A percentile compares a stretch with the other conserved stretches of the same genome.
Evolutionary conservation across 495 filamentous ascomycete genomes (phyloP).

Genomic region (Glarea lozoyensis): DNA sequence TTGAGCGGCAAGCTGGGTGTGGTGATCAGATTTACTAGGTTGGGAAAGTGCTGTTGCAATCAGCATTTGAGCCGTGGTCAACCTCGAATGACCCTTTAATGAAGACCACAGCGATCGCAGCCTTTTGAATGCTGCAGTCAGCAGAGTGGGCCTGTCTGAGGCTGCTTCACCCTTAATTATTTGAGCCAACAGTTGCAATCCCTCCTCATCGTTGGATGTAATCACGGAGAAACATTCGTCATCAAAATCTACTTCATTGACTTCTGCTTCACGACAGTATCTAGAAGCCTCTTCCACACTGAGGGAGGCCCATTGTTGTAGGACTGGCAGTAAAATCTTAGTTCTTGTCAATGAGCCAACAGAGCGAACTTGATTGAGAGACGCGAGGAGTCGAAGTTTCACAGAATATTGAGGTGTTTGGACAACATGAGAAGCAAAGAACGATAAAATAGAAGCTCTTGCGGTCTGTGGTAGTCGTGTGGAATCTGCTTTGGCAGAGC

Average conservation of each 20-base stretch:
- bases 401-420: slow-evolving; percentile 55
- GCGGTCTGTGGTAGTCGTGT: slow-evolving; percentile 51
- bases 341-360: slow-evolving; percentile 56
- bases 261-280: slow-evolving; percentile 39
- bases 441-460: slow-evolving; percentile 59
- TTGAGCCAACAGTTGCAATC: slow-evolving; percentile 48
- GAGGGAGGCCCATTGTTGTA: slow-evolving; percentile 55
- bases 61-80: slow-evolving; percentile 49
- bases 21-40: neutral
- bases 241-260: slow-evolving; percentile 53
- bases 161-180: slow-evolving; percentile 41
- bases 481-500: slow-evolving; percentile 33
- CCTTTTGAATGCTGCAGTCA: slow-evolving; percentile 52
- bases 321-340: slow-evolving; percentile 57
- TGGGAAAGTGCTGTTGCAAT: slow-evolving; percentile 22
- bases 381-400: slow-evolving; percentile 59
- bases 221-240: slow-evolving; percentile 51
- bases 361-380: slow-evolving; percentile 63
- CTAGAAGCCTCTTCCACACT: slow-evolving; percentile 26
- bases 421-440: slow-evolving; percentile 63
- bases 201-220: slow-evolving; percentile 55
- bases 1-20: slow-evolving; percentile 24
- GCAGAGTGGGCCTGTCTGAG: slow-evolving; percentile 37
- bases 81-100: slow-evolving; percentile 54
- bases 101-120: slow-evolving; percentile 61